phyloP scores from a whole-genome alignment of 2,329 filamentous ascomycete species.

The Arthrobotrys conoides region DNA sequence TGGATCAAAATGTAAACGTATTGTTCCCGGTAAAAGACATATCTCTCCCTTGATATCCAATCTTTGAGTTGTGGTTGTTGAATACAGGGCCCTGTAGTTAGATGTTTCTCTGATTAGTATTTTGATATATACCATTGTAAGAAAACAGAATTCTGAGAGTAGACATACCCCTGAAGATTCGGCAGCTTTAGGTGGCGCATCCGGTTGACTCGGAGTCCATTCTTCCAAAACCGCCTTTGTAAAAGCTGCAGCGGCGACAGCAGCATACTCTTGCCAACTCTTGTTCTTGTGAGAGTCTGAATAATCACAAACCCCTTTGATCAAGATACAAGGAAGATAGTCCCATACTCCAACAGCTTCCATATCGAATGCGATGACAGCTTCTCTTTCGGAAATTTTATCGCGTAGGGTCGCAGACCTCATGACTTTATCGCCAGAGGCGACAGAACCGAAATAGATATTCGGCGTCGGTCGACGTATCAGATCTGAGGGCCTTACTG shows the following conservation, averaged over 20 bases:
- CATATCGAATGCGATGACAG: constrained; percentile 66
- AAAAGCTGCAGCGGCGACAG: constrained; percentile 66
- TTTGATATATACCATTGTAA: neutral
- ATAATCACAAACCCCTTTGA: constrained; percentile 68
- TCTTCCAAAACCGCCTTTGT: constrained; percentile 64
- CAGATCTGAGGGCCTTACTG: neutral
- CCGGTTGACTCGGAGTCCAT: neutral
- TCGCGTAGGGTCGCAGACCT: constrained; percentile 66
- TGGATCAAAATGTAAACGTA: constrained; percentile 1
- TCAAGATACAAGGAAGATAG: constrained; percentile 64
- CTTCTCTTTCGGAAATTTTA: constrained; percentile 61
- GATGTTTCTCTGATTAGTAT: neutral
- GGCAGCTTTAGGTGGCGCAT: neutral
- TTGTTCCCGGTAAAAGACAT: neutral
- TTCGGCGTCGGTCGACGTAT: constrained; percentile 1
- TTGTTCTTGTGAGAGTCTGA: constrained; percentile 68
- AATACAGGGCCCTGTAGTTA: neutral
- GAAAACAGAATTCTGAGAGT: neutral
- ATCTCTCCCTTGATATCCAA: neutral
- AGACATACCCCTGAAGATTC: neutral
- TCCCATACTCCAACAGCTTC: constrained; percentile 67
- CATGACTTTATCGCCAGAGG: constrained; percentile 66
- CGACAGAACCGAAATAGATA: constrained; percentile 66
- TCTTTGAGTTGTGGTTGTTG: constrained; percentile 7
- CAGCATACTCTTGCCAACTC: constrained; percentile 67